Base-by-base conservation (phyloP, 805 yeast genomes). In the Pichia thaimueangensis region DNA sequence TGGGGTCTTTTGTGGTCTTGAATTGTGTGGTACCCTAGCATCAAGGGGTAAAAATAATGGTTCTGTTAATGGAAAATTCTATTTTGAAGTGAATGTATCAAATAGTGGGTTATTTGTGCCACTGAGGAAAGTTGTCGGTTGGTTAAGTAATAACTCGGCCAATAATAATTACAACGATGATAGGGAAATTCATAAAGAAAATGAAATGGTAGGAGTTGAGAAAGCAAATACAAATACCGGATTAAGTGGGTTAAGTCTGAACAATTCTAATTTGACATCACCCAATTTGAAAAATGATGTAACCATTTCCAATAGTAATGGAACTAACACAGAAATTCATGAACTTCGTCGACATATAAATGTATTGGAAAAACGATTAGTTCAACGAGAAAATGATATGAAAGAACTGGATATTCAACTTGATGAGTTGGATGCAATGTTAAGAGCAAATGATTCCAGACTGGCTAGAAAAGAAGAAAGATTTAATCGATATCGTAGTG, bases 1-100 rank as follows among this genome's bases (percentile, higher is more conserved):
- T 6, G 95, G 96, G 0, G 68, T 70, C 10, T 91, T 80, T 66
- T 96, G 89, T 5, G 98, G 98, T 3, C 72, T 91, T 6, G 97
- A 91, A 58, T 65, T 91, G 33, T 54, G 78, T n/a, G 89, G 85
- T 2, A 80, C 78, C 1, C 72, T 76, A 31, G 64, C 74, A 0
- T 57, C 67, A 5, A 68, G 76, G 42, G 98, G 98, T 19, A 85
- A 86, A 60, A 93, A 91, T 56, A 74, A 78, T 42, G 98, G 98
- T n/a, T 73, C 75, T 32, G 87, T 80, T 35, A 74, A 81, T 44
- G 95, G 95, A 0, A 57, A 66, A 7, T 67, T 67, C 41, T 88
- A 88, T 58, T 89, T 89, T 56, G 66, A 68, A 5, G 86, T 89
- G 0, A 62, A 67, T 6, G 63, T 56, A 28, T 83, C 88, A 0